phyloP scores from a whole-genome alignment of 2,329 filamentous ascomycete species.

The Botryosphaeria dothidea region DNA sequence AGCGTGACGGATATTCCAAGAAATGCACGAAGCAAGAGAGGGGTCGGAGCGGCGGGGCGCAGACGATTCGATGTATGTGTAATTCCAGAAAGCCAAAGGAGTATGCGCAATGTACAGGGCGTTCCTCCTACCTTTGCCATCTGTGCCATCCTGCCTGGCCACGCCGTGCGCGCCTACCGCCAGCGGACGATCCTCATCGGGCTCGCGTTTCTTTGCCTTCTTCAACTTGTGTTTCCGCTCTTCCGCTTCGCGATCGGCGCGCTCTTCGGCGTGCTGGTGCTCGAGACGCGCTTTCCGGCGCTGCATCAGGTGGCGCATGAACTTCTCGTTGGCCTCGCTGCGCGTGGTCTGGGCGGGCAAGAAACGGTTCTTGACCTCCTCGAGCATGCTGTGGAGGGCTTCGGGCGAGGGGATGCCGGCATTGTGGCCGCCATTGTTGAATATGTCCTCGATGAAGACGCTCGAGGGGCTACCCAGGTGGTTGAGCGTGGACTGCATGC shows the following conservation, averaged over 20 bases:
- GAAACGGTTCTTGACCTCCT: conserved; percentile 62
- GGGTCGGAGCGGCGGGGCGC: neutral
- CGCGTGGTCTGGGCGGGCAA: conserved; percentile 50
- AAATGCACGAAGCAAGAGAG: neutral
- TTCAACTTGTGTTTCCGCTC: conserved; percentile 49
- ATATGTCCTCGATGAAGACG: conserved; percentile 67
- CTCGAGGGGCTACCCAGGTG: conserved; percentile 59
- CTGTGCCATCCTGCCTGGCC: conserved; percentile 64
- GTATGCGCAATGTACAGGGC: neutral
- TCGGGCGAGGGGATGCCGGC: conserved; percentile 58
- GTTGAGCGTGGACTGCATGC: conserved; percentile 61
- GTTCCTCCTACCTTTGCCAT: conserved; percentile 57
- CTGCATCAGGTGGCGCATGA: conserved; percentile 69
- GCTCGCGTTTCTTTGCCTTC: conserved; percentile 77
- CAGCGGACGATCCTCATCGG: conserved; percentile 62
- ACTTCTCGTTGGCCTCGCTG: conserved; percentile 67
- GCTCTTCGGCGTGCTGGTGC: conserved; percentile 53
- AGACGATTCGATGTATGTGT: neutral
- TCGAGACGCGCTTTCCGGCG: conserved; percentile 63
- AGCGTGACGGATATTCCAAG: neutral
- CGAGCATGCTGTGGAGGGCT: conserved; percentile 64
- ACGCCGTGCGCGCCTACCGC: conserved; percentile 64
- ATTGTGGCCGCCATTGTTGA: conserved; percentile 62
- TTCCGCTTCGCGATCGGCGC: conserved; percentile 50
- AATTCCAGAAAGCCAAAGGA: neutral